phyloP scores from a whole-genome alignment of 495 filamentous ascomycete genomes.

The Bathelium albidoporum region DNA sequence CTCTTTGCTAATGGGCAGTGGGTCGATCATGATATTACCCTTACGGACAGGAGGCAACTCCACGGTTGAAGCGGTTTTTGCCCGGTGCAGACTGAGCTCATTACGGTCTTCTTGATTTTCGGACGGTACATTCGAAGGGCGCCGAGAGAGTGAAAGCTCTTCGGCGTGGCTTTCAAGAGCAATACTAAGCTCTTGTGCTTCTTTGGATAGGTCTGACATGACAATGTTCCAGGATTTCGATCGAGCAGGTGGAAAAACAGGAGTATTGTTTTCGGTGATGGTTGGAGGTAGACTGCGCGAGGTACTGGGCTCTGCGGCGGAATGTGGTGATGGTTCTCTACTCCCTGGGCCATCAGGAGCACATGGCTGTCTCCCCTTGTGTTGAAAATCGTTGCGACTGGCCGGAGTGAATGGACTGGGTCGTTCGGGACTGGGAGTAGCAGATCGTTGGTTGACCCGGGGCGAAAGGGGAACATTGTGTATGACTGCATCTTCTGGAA shows the following conservation, averaged over 20 bases:
- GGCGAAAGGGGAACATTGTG: constrained; percentile 96
- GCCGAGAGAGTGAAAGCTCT: constrained; percentile 23
- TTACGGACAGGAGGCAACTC: constrained; percentile 76
- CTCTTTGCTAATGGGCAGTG: constrained; percentile 88
- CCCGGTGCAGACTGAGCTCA: constrained; percentile 10
- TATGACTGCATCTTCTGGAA: constrained; percentile 82
- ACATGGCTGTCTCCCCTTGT: background rate
- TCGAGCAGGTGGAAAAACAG: constrained; percentile 38
- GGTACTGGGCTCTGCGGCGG: background rate
- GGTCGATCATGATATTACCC: constrained; percentile 92
- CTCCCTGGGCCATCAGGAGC: background rate
- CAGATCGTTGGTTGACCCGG: constrained; percentile 51
- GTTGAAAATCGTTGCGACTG: background rate
- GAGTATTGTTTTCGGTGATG: constrained; percentile 19
- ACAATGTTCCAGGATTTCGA: constrained; percentile 80
- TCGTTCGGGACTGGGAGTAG: constrained; percentile 32
- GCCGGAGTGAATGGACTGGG: constrained; percentile 1
- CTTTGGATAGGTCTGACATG: constrained; percentile 68
- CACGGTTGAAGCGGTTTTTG: constrained; percentile 47
- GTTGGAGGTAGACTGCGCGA: constrained; percentile 2
- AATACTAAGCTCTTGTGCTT: constrained; percentile 80
- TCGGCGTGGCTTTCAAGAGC: constrained; percentile 79
- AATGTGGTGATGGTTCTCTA: constrained; percentile 1
- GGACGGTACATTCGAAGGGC: background rate
- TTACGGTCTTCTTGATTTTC: background rate